Evolutionary conservation across 495 filamentous ascomycete species (phyloP).

Genomic region (Penicillium angulare): DNA sequence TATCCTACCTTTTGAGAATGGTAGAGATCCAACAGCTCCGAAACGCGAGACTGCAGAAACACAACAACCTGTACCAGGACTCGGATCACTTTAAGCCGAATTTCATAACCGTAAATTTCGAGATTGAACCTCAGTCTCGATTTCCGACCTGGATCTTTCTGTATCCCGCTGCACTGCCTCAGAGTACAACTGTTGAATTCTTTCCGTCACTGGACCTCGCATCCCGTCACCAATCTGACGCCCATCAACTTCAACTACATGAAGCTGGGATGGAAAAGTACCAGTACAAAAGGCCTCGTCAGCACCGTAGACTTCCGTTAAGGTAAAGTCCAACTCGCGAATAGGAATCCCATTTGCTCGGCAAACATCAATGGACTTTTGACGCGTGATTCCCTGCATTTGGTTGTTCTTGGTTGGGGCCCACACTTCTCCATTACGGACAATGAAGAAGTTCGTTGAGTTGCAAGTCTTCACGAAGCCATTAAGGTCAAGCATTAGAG

Average conservation of each 20-base stretch:
- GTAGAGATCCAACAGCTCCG: conserved; percentile 21
- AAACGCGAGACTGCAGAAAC: conserved; percentile 35
- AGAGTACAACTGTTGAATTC: background rate
- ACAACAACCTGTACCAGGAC: conserved; percentile 45
- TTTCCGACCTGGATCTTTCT: background rate
- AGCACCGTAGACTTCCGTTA: background rate
- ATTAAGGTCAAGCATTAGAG: background rate
- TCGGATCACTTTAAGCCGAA: no score
- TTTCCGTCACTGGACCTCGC: background rate
- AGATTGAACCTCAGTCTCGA: background rate
- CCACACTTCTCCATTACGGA: conserved; percentile 2
- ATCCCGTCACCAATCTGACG: background rate
- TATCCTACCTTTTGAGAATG: conserved; percentile 17
- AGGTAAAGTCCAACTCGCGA: background rate
- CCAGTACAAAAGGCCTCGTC: background rate
- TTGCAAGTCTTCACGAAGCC: conserved; percentile 1
- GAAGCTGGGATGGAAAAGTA: background rate
- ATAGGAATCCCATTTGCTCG: background rate
- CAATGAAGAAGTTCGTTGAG: background rate
- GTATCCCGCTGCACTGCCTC: background rate
- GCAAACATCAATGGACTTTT: conserved; percentile 2
- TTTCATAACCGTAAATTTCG: no score
- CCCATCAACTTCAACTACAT: background rate
- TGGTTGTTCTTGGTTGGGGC: background rate
- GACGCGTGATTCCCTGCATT: conserved; percentile 1